These are phyloP conservation scores for Paecilomyces dactylethromorphus DNA, from an alignment of 2,329 filamentous ascomycete genomes.

Conservation along the genomic window DNA sequence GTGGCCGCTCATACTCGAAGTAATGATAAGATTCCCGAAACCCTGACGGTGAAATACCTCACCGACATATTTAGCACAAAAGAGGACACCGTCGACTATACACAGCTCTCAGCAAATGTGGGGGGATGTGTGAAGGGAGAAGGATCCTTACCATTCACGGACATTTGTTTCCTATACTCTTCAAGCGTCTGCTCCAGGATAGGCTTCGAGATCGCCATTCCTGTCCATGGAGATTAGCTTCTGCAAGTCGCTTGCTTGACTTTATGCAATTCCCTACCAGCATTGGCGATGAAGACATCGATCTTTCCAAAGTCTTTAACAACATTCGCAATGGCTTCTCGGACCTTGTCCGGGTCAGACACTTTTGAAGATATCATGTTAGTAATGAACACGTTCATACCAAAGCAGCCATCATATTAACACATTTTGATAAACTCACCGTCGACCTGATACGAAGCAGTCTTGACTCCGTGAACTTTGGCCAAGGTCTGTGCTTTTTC, in stretches of 20 bases:
- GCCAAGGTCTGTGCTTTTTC: constrained; percentile 28
- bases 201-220: constrained; percentile 49
- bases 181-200: constrained; percentile 49
- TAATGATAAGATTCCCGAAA: constrained; percentile 53
- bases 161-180: constrained; percentile 47
- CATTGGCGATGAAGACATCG: constrained; percentile 41
- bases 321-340: constrained; percentile 26
- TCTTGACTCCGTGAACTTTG: constrained; percentile 28
- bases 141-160: constrained; percentile 43
- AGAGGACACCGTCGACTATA: constrained; percentile 22
- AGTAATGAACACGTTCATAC: background rate
- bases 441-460: constrained; percentile 40
- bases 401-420: background rate
- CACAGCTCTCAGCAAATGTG: background rate
- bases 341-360: constrained; percentile 33
- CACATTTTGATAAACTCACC: constrained; percentile 9
- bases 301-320: constrained; percentile 36
- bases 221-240: constrained; percentile 7
- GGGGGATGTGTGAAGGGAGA: constrained; percentile 1
- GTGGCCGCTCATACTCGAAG: constrained; percentile 44
- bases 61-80: constrained; percentile 61
- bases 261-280: constrained; percentile 18
- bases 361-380: constrained; percentile 22
- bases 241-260: background rate
- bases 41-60: constrained; percentile 59